Evolutionary conservation across 305 asterid species (phyloP).

Genomic region (Fraxinus sp.): DNA sequence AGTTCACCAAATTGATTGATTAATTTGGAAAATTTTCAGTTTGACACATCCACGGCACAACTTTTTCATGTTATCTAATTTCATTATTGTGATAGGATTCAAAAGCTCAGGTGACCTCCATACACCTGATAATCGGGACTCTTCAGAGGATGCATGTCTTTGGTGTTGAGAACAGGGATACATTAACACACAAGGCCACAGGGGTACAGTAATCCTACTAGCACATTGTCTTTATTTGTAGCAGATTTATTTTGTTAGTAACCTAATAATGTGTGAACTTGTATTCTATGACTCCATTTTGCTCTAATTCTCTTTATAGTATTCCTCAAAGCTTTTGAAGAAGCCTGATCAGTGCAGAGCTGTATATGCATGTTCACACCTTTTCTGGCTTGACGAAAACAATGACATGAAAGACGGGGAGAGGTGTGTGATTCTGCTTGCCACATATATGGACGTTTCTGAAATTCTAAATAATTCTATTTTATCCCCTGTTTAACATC

Average conservation of each 20-base stretch:
- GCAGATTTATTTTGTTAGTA: neutral
- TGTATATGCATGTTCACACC: slow-evolving; percentile 95
- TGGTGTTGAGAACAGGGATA: slow-evolving; percentile 96
- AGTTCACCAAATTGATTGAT: neutral
- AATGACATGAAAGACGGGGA: slow-evolving; percentile 87
- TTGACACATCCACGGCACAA: neutral
- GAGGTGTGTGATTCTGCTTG: slow-evolving; percentile 48
- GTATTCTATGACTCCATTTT: slow-evolving; percentile 12
- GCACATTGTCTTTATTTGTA: slow-evolving; percentile 8
- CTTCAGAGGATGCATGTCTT: slow-evolving; percentile 94
- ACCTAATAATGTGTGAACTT: slow-evolving; percentile 15
- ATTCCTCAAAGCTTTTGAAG: slow-evolving; percentile 96
- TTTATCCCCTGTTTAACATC: too few species aligned
- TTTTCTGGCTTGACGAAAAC: slow-evolving; percentile 93
- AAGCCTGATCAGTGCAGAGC: slow-evolving; percentile 99
- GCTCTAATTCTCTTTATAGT: slow-evolving; percentile 43
- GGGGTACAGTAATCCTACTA: slow-evolving; percentile 69
- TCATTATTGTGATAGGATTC: slow-evolving; percentile 66
- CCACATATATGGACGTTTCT: neutral
- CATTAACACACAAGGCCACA: slow-evolving; percentile 95
- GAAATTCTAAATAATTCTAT: slow-evolving; percentile 3
- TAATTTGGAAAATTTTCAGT: slow-evolving; percentile 1
- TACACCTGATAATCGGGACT: slow-evolving; percentile 90
- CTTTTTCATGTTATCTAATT: slow-evolving; percentile 21
- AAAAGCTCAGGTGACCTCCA: slow-evolving; percentile 87